Evolutionary conservation across 768 basidiomycete species (phyloP), one percentile per base, ranked within the genome.

Genomic region (Trametes cubensis): DNA sequence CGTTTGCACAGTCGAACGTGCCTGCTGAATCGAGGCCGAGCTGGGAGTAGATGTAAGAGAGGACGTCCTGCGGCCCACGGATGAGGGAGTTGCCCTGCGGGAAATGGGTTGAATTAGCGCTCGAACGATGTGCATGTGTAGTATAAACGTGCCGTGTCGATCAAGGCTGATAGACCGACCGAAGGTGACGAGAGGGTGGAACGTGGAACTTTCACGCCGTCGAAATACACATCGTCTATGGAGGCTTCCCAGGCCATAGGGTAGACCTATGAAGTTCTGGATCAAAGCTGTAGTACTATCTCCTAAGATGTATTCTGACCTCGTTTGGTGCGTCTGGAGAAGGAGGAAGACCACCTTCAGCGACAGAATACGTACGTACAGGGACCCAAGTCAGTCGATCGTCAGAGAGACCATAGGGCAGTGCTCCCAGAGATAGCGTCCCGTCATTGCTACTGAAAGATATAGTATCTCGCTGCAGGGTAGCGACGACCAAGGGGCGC

Each of bases 81-180:
- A 93, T 79, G 45, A 90, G 80, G 10, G 89, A 90, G 74, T 86
- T 91, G 0, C 91, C 90, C 88, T 90, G 59, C 40, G 28, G 15
- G 39, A 6, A 18, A 26, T 21, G 25, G 25, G 13, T 49, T 21
- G 38, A 25, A 18, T 20, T 20, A 39, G 40, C 28, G 41, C 3
- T 42, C n/a, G 4, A 17, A 18, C n/a, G 21, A 28, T 49, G 6
- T 53, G 20, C 15, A 28, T 30, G 21, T 41, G 45, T 1, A 39
- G 53, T 18, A 41, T 38, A 47, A 46, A 15, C 49, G 45, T 38
- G 90, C 90, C 2, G 91, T 92, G 66, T 92, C 90, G 26, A 92
- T 70, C 18, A 92, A 75, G 1, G 85, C 88, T 3, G 89, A 86
- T 13, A 89, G 75, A 0, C 78, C 70, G 62, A 89, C 84, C 4